Evolutionary conservation across 202 grass and related monocot genomes (phyloP), one percentile per base, ranked within the genome.

Genomic region (Eragrostis tef): DNA sequence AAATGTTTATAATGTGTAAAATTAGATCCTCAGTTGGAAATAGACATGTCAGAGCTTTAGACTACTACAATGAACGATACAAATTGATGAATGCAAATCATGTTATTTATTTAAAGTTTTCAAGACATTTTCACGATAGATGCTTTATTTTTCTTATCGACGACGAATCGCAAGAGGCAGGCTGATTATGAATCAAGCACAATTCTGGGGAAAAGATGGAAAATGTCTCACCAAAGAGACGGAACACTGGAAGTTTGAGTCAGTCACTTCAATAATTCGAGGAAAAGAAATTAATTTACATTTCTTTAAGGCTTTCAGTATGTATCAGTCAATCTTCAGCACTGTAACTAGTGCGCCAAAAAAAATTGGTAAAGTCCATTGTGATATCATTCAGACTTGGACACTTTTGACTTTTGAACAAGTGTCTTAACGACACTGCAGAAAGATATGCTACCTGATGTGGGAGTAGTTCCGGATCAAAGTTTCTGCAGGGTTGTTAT

Each of bases 31-130:
- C 34, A 20, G 31, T 47, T 62, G 42, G 74, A 16, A 47, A 21
- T 56, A 1, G 24, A 79, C 79, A 74, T 74, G 72, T 6, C n/a
- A 89, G n/a, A 89, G 49, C 34, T 29, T 8, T 44, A 81, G 12
- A 71, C 14, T 56, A 70, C 9, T 27, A 58, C 5, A 74, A 3
- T 56, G 19, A 62, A 79, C 9, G 9, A 21, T 9, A 64, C 53
- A 75, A 21, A 42, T 71, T 58, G 29, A 22, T 24, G 15, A 24
- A 16, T 36, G 3, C 36, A 64, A 64, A 7, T 53, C 22, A 9
- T 0, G 10, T 6, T 5, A n/a, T 60, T 67, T 67, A 27, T 63
- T 76, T 22, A 36, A 21, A 71, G n/a, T 20, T 63, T 76, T 17
- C 19, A 11, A 64, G 0, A 76, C 19, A 9, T 70, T 57, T 48